A percentile compares a stretch with the other conserved stretches of the same genome.
Evolutionary conservation across 1,284 basidiomycete species (phyloP).

Genomic region (Cutaneotrichosporon daszewskae): DNA sequence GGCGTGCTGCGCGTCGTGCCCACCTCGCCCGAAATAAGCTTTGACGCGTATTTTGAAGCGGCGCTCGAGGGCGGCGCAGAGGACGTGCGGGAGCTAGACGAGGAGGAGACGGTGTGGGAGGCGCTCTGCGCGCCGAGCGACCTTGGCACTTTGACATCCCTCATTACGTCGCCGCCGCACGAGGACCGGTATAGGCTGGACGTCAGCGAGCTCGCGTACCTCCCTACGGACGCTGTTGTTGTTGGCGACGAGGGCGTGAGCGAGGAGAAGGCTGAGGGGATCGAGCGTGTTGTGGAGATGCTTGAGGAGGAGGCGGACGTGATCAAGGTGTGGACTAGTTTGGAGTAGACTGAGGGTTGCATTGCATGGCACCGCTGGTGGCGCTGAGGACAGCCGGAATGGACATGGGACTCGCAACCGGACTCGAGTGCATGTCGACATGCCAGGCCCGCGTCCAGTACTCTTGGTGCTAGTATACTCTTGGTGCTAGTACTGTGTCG

Average conservation of each 20-base stretch:
- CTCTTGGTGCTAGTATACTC: too few species aligned
- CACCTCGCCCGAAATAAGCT: conserved; percentile 25
- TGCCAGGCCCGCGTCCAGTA: too few species aligned
- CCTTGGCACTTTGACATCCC: conserved; percentile 24
- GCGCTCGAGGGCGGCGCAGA: conserved; percentile 49
- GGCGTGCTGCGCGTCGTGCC: conserved; percentile 60
- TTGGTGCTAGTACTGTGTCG: too few species aligned
- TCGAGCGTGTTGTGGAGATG: conserved; percentile 25
- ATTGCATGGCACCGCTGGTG: too few species aligned
- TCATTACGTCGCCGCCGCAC: conserved; percentile 20
- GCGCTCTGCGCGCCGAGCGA: conserved; percentile 27
- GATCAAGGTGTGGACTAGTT: conserved; percentile 44
- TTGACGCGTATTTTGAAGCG: conserved; percentile 44
- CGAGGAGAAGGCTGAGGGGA: conserved; percentile 32
- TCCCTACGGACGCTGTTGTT: conserved; percentile 31
- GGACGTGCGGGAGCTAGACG: conserved; percentile 48
- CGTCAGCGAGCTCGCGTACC: conserved; percentile 33
- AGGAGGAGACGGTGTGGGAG: conserved; percentile 27
- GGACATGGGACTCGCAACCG: too few species aligned
- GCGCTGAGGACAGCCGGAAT: too few species aligned
- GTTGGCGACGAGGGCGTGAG: conserved; percentile 19
- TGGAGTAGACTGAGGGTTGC: too few species aligned
- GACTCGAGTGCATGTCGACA: too few species aligned
- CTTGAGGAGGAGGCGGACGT: conserved; percentile 44
- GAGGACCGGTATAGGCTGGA: conserved; percentile 21